Evolutionary conservation across 176 grass and related monocot genomes (phyloP), one percentile per base, ranked within the genome.

Genomic region (Coix lacrymajobi): DNA sequence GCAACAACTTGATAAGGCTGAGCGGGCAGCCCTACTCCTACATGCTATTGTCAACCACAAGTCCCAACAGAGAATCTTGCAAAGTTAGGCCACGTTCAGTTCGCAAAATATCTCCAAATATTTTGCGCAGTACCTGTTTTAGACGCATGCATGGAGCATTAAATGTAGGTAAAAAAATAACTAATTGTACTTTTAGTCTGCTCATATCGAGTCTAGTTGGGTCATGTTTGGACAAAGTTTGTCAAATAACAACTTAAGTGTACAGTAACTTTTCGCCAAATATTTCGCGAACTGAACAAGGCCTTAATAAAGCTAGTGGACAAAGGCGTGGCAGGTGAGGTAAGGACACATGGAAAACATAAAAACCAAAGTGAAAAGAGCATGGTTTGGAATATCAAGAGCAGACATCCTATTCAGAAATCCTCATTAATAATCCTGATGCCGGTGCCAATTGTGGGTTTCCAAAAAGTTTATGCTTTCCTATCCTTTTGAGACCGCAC

Each of bases 31-130:
- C 82, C 76, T 62, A 75, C 61, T 67, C 76, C 67, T 33, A 75
- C 69, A 52, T 68, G 33, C 71, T 41, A 48, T 79, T 79, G 68
- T 83, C 49, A 90, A 83, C 67, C 37, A 64, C 88, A 79, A 90
- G 84, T 90, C 79, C 88, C 88, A 83, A 90, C 61, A 69, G 62
- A 62, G 88, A 87, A 90, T 90, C 84, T 79, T 61, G 75, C 22
- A 90, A 90, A 87, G 84, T 41, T 49, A n/a, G n/a, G n/a, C n/a
- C n/a, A n/a, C n/a, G n/a, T n/a, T n/a, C n/a, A n/a, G n/a, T n/a
- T n/a, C n/a, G n/a, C n/a, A n/a, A n/a, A n/a, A n/a, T n/a, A n/a
- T n/a, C n/a, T n/a, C n/a, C n/a, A n/a, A n/a, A n/a, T n/a, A n/a
- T n/a, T n/a, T n/a, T n/a, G n/a, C n/a, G n/a, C n/a, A n/a, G n/a